Evolutionary conservation across 2,329 filamentous ascomycete species (phyloP), one percentile per base, ranked within the genome.

Genomic region (Pseudocercospora fuligena): DNA sequence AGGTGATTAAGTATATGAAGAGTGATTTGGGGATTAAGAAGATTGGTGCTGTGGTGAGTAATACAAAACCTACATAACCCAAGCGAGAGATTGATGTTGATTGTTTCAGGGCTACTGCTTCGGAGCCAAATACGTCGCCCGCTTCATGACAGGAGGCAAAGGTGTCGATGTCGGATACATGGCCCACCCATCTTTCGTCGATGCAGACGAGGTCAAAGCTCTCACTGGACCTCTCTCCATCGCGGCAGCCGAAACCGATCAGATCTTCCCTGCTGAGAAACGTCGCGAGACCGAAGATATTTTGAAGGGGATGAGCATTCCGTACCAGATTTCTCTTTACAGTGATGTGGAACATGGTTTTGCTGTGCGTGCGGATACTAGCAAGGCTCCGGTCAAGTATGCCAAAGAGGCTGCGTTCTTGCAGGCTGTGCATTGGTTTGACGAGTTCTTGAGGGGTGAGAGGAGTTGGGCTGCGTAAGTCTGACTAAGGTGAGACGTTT

Each of bases 391-490:
- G 54, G 78, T 86, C 74, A 88, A 86, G 77, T 94, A 86, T 73
- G 89, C 91, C 43, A 94, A 92, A 85, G 91, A 96, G 80, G 88
- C 90, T 80, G 92, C 92, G 5, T 95, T 95, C 77, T 74, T 84
- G 70, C 92, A 95, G 83, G 92, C 92, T 40, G 83, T 93, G 60
- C 78, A 83, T 61, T 96, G 92, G 92, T 93, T 96, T 72, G 85
- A 91, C 71, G 83, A 89, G 78, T 83, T 86, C 77, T 77, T 91
- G 68, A 82, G 82, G 77, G 69, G 66, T 9, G 60, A 65, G 25
- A 54, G 70, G 56, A 64, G 46, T 29, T 71, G 64, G 59, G 69
- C 70, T 63, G 65, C 69, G 54, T 73, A 62, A 70, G 57, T 31
- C 29, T 2, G 29, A 3, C 27, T 27, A 27, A 6, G 3, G 3